Percentiles rank a stretch among this genome's conserved stretches.
These are phyloP conservation scores for Talaromyces sp. DNA, from an alignment of 2,329 filamentous ascomycete species.

Conservation along the genomic window DNA sequence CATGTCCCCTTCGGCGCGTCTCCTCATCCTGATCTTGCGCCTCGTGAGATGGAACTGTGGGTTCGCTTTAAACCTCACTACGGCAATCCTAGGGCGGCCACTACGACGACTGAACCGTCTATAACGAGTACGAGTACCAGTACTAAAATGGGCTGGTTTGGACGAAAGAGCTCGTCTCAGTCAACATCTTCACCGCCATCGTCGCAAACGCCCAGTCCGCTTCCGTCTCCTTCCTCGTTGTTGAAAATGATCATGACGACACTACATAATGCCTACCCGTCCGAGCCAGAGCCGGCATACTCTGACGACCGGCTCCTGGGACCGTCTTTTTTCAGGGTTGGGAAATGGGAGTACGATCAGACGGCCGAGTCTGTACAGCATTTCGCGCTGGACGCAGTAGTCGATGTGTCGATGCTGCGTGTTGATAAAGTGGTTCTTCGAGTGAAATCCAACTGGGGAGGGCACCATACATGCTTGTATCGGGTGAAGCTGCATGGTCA, in stretches of 20 bases:
- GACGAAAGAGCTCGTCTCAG: constrained; percentile 1
- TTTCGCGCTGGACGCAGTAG: constrained; percentile 32
- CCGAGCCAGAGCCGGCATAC: constrained; percentile 26
- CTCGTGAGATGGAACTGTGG: constrained; percentile 65
- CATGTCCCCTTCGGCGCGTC: constrained; percentile 61
- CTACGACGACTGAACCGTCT: not conserved
- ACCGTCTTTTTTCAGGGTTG: constrained; percentile 33
- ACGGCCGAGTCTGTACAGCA: constrained; percentile 29
- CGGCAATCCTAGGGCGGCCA: not conserved
- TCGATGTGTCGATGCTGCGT: constrained; percentile 29
- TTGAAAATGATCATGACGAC: constrained; percentile 26
- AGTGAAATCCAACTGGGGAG: constrained; percentile 40
- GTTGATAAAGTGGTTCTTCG: constrained; percentile 37
- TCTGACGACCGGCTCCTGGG: constrained; percentile 32
- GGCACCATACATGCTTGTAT: constrained; percentile 40
- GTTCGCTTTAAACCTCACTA: constrained; percentile 43
- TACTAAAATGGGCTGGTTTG: constrained; percentile 4
- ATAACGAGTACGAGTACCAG: not conserved
- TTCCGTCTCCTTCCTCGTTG: constrained; percentile 15
- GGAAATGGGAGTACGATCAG: constrained; percentile 35
- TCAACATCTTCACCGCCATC: constrained; percentile 2
- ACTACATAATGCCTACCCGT: constrained; percentile 23
- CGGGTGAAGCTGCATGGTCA: constrained; percentile 40
- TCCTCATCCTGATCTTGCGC: constrained; percentile 55
- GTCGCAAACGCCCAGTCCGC: not conserved